Base-by-base conservation (phyloP, 2,329 filamentous ascomycete species). In the Phyllosticta paracitricarpa region DNA sequence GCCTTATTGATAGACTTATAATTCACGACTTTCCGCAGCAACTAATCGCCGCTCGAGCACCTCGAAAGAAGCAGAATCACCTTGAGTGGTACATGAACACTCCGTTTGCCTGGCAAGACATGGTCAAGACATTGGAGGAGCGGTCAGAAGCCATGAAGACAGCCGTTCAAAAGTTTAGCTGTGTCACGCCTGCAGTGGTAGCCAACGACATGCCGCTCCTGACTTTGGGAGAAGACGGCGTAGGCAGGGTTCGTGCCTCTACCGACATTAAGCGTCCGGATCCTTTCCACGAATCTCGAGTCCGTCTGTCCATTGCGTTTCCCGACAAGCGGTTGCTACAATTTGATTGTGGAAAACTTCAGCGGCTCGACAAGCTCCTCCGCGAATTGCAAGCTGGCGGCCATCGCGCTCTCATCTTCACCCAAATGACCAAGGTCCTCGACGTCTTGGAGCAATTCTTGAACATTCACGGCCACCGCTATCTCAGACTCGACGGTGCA, bases 341-440 rank as follows among this genome's bases (percentile, higher is more conserved):
- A 72, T 99, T 96, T 72, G 94, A 99, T 74, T 97, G 94, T 70
- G 94, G 94, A 67, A 99, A 99, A 74, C 83, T 99, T 3, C 94
- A 99, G 70, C 86, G 88, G 19, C 82, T 99, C 17, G 94, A 95
- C 69, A 87, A 87, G 63, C 82, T 99, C 1, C 82, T 99, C 14
- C 88, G 94, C 9, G 87, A 89, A 64, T 81, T 99, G 7, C 92
- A 97, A 75, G 84, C 89, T 2, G 91, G 91, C 51, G 91, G 92
- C 1, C 94, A 97, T 70, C 89, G 95, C 7, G 94, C 91, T 9
- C 81, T 99, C 57, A 99, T 99, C 72, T 99, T 99, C 75, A 97
- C 95, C 0, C 94, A 99, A 71, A 99, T 99, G 94, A 97, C 94
- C 55, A 96, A 96, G 73, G 94, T 97, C 54, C 82, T 99, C 19